phyloP scores from a whole-genome alignment of 108 stramenopile species.

The Asterionellopsis glacialis region DNA sequence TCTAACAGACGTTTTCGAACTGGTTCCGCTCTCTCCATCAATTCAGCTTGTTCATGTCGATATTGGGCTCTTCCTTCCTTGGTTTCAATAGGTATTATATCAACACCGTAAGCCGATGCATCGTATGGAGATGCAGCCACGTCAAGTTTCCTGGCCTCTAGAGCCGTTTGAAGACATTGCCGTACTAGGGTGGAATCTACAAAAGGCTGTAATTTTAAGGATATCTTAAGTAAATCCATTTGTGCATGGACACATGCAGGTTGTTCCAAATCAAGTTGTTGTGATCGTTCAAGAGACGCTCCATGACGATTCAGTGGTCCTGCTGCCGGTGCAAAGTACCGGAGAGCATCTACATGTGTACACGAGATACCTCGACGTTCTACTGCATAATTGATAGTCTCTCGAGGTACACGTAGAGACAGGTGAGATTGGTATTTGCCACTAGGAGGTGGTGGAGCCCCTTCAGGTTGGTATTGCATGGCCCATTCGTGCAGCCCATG shows the following conservation, averaged over 20 bases:
- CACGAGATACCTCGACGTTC: constrained; percentile 81
- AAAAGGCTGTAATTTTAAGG: constrained; percentile 69
- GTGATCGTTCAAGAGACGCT: constrained; percentile 35
- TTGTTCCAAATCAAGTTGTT: constrained; percentile 67
- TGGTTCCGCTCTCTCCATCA: constrained; percentile 56
- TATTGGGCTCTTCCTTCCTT: constrained; percentile 78
- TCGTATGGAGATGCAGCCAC: constrained; percentile 93
- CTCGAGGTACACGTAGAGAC: constrained; percentile 68
- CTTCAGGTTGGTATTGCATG: constrained; percentile 87
- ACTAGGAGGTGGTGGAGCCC: constrained; percentile 39
- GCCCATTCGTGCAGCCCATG: constrained; percentile 97
- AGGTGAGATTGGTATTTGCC: constrained; percentile 76
- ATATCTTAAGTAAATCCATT: constrained; percentile 94
- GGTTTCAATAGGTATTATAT: constrained; percentile 77
- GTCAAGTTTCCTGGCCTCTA: constrained; percentile 77
- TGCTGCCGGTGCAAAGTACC: constrained; percentile 89
- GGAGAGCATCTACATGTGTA: constrained; percentile 92
- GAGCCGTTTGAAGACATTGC: constrained; percentile 55
- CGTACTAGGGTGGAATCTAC: constrained; percentile 49
- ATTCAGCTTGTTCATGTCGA: constrained; percentile 34
- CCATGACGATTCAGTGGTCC: constrained; percentile 69
- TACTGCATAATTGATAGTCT: constrained; percentile 74
- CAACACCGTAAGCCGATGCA: constrained; percentile 42
- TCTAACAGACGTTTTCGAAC: constrained; percentile 44
- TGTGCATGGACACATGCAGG: constrained; percentile 90